phyloP scores from a whole-genome alignment of 1,284 basidiomycete genomes.

The Mycena sp. region DNA sequence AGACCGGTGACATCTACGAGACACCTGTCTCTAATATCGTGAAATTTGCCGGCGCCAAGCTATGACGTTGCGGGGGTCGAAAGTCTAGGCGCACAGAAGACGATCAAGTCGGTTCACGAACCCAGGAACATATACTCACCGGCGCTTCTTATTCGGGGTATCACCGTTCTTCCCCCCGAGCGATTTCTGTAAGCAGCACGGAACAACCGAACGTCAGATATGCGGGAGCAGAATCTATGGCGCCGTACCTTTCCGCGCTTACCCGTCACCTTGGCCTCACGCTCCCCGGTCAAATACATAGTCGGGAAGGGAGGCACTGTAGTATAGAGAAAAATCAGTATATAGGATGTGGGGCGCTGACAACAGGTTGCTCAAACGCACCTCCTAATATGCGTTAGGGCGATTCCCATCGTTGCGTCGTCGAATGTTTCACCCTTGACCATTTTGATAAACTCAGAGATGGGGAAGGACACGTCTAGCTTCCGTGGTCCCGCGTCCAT shows the following conservation, averaged over 20 bases:
- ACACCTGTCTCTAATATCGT: too few species aligned
- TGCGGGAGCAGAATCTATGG: too few species aligned
- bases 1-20: too few species aligned
- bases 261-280: constrained; percentile 35
- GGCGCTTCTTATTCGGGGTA: constrained; percentile 15
- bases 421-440: constrained; percentile 96
- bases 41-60: too few species aligned
- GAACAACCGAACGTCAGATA: neutral
- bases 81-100: too few species aligned
- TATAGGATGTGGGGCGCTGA: neutral
- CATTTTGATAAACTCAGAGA: constrained; percentile 92
- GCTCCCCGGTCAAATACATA: constrained; percentile 86
- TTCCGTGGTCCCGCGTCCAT: constrained; percentile 73
- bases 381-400: constrained; percentile 94
- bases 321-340: constrained; percentile 23
- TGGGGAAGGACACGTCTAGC: constrained; percentile 97
- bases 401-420: constrained; percentile 92
- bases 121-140: too few species aligned
- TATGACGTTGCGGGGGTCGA: too few species aligned
- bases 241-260: constrained; percentile 14
- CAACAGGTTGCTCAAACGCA: constrained; percentile 48
- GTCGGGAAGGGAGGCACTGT: constrained; percentile 78
- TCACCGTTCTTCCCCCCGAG: constrained; percentile 1
- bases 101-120: too few species aligned
- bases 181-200: constrained; percentile 2